A percentile compares a stretch with the other conserved stretches of the same genome.
Evolutionary conservation across 2,329 filamentous ascomycete species (phyloP).

Genomic region (Aspergillus spinulosporus): DNA sequence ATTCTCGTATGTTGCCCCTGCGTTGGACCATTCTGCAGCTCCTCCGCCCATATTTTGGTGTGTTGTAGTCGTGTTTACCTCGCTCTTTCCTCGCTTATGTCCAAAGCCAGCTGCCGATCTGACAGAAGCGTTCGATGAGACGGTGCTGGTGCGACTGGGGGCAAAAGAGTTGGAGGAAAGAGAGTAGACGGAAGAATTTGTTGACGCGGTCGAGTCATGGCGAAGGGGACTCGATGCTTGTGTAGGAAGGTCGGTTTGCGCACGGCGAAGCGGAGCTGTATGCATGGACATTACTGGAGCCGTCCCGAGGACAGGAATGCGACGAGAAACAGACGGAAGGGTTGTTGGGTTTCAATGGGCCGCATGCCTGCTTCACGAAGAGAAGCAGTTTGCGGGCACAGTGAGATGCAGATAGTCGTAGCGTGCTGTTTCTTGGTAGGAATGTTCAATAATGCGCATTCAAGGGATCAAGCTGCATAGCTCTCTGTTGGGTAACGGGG

Average conservation of each 20-base stretch:
- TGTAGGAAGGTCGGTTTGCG: constrained; percentile 42
- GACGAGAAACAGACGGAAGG: constrained; percentile 28
- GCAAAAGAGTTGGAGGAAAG: constrained; percentile 49
- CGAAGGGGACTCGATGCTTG: constrained; percentile 51
- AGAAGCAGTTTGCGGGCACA: constrained; percentile 27
- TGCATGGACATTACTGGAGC: constrained; percentile 43
- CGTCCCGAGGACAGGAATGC: constrained; percentile 32
- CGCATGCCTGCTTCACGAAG: constrained; percentile 42
- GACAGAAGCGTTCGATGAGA: constrained; percentile 70
- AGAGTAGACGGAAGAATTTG: constrained; percentile 55
- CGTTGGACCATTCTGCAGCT: constrained; percentile 38
- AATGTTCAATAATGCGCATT: constrained; percentile 29
- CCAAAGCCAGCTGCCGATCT: constrained; percentile 50
- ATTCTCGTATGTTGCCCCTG: constrained; percentile 68
- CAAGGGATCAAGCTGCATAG: constrained; percentile 27
- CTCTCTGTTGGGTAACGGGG: constrained; percentile 20
- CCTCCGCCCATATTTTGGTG: constrained; percentile 32
- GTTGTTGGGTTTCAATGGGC: constrained; percentile 33
- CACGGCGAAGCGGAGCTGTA: constrained; percentile 37
- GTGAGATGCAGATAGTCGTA: constrained; percentile 6
- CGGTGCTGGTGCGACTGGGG: constrained; percentile 65
- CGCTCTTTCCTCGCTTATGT: constrained; percentile 76
- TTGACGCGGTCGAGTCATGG: constrained; percentile 58
- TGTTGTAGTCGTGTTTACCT: constrained; percentile 61
- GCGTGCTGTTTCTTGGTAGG: constrained; percentile 15